These are phyloP conservation scores for Fusarium sp. DNA, from an alignment of 2,329 filamentous ascomycete genomes.

Conservation along the genomic window DNA sequence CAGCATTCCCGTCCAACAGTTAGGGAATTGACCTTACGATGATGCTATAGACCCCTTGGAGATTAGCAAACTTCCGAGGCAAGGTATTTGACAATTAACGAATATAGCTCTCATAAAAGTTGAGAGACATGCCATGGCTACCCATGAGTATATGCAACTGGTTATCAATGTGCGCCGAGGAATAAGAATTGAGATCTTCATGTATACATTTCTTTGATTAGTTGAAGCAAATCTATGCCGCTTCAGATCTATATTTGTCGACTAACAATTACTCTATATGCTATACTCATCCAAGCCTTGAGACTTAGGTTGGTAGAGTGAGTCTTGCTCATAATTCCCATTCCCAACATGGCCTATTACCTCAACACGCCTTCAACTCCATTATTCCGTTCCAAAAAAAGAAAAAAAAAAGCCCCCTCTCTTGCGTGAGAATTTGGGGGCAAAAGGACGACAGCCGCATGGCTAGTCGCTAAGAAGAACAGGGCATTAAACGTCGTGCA, in stretches of 20 bases:
- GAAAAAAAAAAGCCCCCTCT: neutral
- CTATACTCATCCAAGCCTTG: conserved; percentile 19
- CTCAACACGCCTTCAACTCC: conserved; percentile 38
- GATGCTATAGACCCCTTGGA: neutral
- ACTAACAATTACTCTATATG: conserved; percentile 37
- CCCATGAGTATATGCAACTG: neutral
- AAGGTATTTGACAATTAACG: neutral
- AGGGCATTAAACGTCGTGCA: conserved; percentile 34
- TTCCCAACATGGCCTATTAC: conserved; percentile 29
- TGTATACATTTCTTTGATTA: conserved; percentile 29
- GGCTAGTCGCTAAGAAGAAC: conserved; percentile 16
- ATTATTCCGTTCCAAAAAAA: conserved; percentile 19
- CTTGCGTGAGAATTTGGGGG: conserved; percentile 4
- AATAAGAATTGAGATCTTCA: neutral
- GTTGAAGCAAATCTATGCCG: conserved; percentile 28
- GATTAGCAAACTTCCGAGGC: neutral
- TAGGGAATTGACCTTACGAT: neutral
- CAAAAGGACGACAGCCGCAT: conserved; percentile 17
- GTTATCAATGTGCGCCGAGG: neutral
- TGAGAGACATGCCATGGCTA: neutral
- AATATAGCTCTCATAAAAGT: neutral
- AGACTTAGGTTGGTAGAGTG: conserved; percentile 5
- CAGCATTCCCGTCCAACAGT: conserved; percentile 7
- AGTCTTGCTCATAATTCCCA: conserved; percentile 37
- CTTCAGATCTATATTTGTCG: conserved; percentile 31